Conservation (phyloP, 176 grass and related monocot species). For the Rhipidocladum racemiflorum region DNA sequence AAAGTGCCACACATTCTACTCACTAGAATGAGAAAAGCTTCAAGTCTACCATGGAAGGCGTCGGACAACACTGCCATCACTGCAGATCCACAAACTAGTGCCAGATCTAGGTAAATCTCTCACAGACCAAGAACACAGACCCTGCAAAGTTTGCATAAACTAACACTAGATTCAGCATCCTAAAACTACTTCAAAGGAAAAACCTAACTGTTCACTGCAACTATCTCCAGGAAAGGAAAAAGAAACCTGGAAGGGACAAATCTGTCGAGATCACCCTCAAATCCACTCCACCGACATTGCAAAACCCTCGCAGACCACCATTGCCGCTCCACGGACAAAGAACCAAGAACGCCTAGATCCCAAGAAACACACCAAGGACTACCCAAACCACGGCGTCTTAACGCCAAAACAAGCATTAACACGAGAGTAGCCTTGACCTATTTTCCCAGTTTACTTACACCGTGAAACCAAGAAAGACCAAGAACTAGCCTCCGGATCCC, state of each 20-base stretch:
- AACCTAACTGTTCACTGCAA: not conserved
- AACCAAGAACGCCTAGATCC: not conserved
- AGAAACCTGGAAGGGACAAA: not conserved
- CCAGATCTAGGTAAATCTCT: constrained; percentile 28
- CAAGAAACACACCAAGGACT: not conserved
- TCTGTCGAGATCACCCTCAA: not conserved
- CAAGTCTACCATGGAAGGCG: not conserved
- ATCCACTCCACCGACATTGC: not conserved
- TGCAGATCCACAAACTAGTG: constrained; percentile 15
- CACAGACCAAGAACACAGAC: not conserved
- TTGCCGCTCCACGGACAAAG: not conserved
- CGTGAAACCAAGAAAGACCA: not conserved
- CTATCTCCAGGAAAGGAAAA: not conserved
- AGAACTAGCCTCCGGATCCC: not conserved
- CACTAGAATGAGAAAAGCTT: not conserved
- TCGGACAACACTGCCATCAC: constrained; percentile 8
- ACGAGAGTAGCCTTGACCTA: not conserved
- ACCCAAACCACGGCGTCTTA: not conserved
- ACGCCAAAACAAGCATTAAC: not conserved
- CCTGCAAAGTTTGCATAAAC: not conserved
- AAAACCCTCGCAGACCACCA: not conserved
- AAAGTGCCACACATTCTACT: not conserved
- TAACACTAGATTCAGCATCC: constrained; percentile 1
- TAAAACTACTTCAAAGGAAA: not conserved
- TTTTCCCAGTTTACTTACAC: not conserved